Conservation (phyloP, 208 protist species). For the Wallacemonas sp. region DNA sequence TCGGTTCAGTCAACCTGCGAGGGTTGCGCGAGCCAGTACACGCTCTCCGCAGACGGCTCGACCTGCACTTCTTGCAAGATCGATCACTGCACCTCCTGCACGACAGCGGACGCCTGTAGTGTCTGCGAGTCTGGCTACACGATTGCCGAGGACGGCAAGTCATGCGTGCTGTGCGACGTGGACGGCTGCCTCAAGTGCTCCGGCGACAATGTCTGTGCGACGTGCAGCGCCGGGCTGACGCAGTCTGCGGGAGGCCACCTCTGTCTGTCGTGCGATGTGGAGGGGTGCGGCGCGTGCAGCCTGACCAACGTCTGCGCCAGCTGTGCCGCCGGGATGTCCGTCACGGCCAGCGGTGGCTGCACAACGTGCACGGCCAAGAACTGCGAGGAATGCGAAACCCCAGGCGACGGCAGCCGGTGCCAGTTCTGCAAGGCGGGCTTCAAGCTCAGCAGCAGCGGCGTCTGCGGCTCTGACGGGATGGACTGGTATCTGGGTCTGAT, state of each 20-base stretch:
- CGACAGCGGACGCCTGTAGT: background rate
- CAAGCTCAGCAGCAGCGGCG: background rate
- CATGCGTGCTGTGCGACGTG: constrained; percentile 12
- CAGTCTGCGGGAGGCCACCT: background rate
- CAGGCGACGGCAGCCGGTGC: constrained; percentile 11
- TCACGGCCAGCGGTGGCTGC: background rate
- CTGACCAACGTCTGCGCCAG: background rate
- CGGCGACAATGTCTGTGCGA: constrained; percentile 4
- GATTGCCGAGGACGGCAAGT: background rate
- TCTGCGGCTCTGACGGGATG: background rate
- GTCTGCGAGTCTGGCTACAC: constrained; percentile 7
- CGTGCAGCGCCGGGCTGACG: background rate
- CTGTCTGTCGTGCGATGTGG: constrained; percentile 8
- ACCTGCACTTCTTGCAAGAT: constrained; percentile 12
- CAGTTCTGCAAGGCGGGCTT: background rate
- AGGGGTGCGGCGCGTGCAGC: constrained; percentile 2
- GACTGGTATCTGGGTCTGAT: constrained; percentile 7
- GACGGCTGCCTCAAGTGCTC: constrained; percentile 13
- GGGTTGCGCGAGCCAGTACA: constrained; percentile 7
- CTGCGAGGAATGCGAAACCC: background rate
- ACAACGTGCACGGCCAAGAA: background rate
- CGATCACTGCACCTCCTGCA: constrained; percentile 2
- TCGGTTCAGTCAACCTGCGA: constrained; percentile 1
- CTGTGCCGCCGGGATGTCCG: background rate
- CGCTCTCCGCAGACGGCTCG: constrained; percentile 5